Evolutionary conservation across 176 grass and related monocot species (phyloP).

Genomic region (Bonia amplexicaulis): DNA sequence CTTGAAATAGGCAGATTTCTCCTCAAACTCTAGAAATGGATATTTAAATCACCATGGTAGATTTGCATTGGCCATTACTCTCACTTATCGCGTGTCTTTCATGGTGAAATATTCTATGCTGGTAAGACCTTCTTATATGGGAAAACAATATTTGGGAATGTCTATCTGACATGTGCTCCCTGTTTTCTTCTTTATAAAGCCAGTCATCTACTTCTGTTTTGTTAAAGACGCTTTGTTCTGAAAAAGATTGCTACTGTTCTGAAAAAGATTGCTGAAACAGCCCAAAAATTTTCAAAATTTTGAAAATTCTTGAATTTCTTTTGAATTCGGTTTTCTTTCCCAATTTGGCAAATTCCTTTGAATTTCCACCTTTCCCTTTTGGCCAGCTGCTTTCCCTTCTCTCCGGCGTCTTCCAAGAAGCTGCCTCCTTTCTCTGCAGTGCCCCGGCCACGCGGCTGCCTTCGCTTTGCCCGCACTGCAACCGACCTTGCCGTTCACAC

Average conservation of each 20-base stretch:
- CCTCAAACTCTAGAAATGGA: slow-evolving; percentile 8
- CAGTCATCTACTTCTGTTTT: background rate
- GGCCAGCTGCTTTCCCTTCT: no score
- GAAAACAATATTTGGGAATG: background rate
- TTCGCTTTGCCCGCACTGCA: no score
- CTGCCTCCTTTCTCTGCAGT: no score
- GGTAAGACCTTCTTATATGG: background rate
- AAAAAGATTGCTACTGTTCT: background rate
- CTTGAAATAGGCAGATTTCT: slow-evolving; percentile 45
- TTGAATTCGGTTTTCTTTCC: no score
- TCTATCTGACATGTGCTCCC: background rate
- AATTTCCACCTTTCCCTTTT: no score
- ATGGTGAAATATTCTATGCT: background rate
- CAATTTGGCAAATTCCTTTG: no score
- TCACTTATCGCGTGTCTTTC: slow-evolving; percentile 4
- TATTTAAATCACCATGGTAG: background rate
- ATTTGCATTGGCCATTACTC: background rate
- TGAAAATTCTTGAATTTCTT: no score
- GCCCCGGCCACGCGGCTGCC: no score
- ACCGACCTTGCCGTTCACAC: no score
- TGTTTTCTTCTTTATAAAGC: background rate
- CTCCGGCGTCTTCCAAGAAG: no score
- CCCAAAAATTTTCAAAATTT: no score
- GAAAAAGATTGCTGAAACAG: no score
- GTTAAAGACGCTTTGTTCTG: background rate